These are phyloP conservation scores for Insectozyma bohioensis DNA, from an alignment of 1,139 yeast genomes.

Conservation along the genomic window DNA sequence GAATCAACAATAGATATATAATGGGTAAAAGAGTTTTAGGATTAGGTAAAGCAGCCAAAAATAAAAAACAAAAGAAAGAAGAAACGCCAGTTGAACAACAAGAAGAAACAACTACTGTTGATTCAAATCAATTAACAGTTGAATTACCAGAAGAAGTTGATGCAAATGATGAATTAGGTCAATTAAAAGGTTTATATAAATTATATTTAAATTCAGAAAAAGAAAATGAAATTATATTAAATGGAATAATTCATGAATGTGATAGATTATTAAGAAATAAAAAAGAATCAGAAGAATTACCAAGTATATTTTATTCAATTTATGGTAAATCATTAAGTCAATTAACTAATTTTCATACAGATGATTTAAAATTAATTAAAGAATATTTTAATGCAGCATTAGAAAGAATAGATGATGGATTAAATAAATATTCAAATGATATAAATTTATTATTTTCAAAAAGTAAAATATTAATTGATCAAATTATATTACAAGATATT, in stretches of 20 bases:
- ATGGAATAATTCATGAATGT: constrained; percentile 90
- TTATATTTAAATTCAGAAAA: constrained; percentile 55
- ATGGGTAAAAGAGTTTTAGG: constrained; percentile 85
- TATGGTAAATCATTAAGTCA: constrained; percentile 75
- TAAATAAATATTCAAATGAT: constrained; percentile 47
- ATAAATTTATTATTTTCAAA: constrained; percentile 51
- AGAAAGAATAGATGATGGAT: constrained; percentile 67
- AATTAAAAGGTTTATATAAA: constrained; percentile 68
- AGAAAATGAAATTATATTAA: constrained; percentile 63
- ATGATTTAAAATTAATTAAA: constrained; percentile 36
- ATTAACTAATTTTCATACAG: constrained; percentile 56
- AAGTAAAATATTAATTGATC: constrained; percentile 54
- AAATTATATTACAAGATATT: constrained; percentile 58
- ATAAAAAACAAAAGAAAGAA: constrained; percentile 46
- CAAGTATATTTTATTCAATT: constrained; percentile 66
- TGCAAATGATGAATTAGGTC: constrained; percentile 76
- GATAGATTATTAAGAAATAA: constrained; percentile 64
- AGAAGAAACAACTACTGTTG: constrained; percentile 17
- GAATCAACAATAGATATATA: too few species aligned
- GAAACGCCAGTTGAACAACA: constrained; percentile 17
- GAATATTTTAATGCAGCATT: constrained; percentile 68
- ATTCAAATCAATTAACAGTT: constrained; percentile 54
- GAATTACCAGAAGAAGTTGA: constrained; percentile 71
- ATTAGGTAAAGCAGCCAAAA: constrained; percentile 61
- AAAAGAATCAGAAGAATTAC: constrained; percentile 34